phyloP scores from a whole-genome alignment of 2,329 filamentous ascomycete species.

The Penicillium thymicola region DNA sequence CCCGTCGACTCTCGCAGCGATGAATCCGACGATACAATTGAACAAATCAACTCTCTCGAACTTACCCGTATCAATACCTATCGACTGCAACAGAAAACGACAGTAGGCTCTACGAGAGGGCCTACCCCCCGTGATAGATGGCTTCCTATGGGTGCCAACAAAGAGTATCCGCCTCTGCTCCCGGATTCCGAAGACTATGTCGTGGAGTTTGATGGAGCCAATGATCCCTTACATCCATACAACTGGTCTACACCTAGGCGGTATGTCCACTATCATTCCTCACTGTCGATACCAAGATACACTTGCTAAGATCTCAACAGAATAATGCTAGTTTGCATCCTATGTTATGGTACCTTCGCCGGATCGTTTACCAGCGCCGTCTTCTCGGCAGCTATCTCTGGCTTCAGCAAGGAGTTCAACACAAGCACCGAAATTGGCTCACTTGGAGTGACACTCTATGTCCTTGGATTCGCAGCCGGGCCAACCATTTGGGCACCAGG shows the following conservation, averaged over 20 bases:
- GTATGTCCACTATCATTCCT: slow-evolving; percentile 13
- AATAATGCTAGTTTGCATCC: slow-evolving; percentile 3
- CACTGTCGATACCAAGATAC: background rate
- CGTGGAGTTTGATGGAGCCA: slow-evolving; percentile 53
- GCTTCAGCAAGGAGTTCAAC: slow-evolving; percentile 56
- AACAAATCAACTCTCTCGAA: slow-evolving; percentile 5
- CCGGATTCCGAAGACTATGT: slow-evolving; percentile 53
- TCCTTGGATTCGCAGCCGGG: slow-evolving; percentile 49
- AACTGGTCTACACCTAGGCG: slow-evolving; percentile 52
- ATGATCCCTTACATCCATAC: slow-evolving; percentile 52
- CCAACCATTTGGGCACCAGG: slow-evolving; percentile 60
- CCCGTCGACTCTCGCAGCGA: slow-evolving; percentile 6
- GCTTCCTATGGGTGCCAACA: slow-evolving; percentile 38
- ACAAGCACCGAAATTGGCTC: slow-evolving; percentile 33
- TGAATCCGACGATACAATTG: slow-evolving; percentile 9
- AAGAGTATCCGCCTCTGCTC: slow-evolving; percentile 50
- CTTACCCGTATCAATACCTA: slow-evolving; percentile 10
- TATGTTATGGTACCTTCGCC: slow-evolving; percentile 9
- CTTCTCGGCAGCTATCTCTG: slow-evolving; percentile 63
- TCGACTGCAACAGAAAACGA: slow-evolving; percentile 9
- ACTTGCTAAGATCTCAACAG: background rate
- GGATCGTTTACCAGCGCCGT: slow-evolving; percentile 54
- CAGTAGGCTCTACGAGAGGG: slow-evolving; percentile 6
- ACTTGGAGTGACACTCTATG: slow-evolving; percentile 43
- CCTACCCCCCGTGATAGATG: slow-evolving; percentile 15